Evolutionary conservation across 768 basidiomycete species (phyloP).

Genomic region (Boletus insuetus): DNA sequence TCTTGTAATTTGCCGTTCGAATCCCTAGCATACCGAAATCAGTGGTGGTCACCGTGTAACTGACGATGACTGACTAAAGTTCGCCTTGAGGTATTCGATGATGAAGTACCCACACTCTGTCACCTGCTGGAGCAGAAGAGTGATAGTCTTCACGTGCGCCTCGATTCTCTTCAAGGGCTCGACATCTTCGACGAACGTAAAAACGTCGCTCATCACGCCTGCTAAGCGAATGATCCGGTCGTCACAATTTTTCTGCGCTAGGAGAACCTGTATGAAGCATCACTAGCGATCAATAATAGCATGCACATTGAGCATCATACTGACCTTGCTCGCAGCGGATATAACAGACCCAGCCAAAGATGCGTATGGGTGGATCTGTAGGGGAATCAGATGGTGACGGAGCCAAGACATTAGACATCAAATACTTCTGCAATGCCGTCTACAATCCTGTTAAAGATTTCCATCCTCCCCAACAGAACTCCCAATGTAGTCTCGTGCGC

Average conservation of each 20-base stretch:
- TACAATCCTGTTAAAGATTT: no score
- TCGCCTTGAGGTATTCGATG: not conserved
- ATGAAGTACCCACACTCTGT: slow-evolving; percentile 1
- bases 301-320: no score
- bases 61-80: not conserved
- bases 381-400: not conserved
- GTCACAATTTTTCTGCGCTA: not conserved
- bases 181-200: not conserved
- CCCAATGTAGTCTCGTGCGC: no score
- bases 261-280: not conserved
- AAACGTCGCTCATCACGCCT: not conserved
- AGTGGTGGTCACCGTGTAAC: not conserved
- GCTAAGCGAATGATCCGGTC: not conserved
- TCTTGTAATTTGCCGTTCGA: not conserved
- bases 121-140: not conserved
- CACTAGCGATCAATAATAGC: not conserved
- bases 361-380: not conserved
- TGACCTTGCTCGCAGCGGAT: not conserved
- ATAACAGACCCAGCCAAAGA: not conserved
- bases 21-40: not conserved
- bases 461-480: no score
- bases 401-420: not conserved
- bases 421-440: not conserved
- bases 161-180: not conserved
- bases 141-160: not conserved